phyloP scores from a whole-genome alignment of 2,329 filamentous ascomycete species.

The Neodidymelliopsis sp. region DNA sequence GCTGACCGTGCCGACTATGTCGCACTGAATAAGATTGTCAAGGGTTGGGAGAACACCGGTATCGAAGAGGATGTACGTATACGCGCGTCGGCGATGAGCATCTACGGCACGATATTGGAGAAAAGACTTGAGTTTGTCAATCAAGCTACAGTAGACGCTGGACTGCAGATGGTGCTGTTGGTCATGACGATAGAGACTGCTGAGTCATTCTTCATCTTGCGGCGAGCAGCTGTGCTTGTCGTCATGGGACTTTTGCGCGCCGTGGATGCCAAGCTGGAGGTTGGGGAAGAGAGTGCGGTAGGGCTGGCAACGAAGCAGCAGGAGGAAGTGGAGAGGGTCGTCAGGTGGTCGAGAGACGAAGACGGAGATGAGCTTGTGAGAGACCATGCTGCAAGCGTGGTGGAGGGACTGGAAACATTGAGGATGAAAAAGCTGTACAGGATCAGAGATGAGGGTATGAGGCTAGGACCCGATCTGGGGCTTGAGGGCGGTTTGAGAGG shows the following conservation, averaged over 20 bases:
- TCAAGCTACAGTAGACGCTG: constrained; percentile 48
- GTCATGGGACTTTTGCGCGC: constrained; percentile 68
- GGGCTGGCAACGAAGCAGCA: constrained; percentile 64
- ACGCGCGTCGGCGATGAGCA: constrained; percentile 72
- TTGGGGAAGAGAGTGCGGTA: constrained; percentile 47
- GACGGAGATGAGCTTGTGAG: constrained; percentile 74
- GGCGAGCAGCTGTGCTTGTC: constrained; percentile 70
- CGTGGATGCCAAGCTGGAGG: constrained; percentile 60
- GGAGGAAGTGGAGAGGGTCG: constrained; percentile 67
- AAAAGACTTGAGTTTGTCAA: constrained; percentile 58
- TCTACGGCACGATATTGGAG: constrained; percentile 68
- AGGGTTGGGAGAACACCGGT: constrained; percentile 73
- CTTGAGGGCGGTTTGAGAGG: constrained; percentile 55
- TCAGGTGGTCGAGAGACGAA: constrained; percentile 69
- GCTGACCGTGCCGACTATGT: constrained; percentile 49
- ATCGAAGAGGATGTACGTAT: constrained; percentile 72
- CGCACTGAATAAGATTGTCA: constrained; percentile 66
- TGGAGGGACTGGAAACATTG: constrained; percentile 72
- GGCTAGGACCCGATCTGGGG: constrained; percentile 34
- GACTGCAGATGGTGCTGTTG: constrained; percentile 69
- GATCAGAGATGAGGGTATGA: constrained; percentile 34
- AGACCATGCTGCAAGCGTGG: constrained; percentile 70
- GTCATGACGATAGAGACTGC: constrained; percentile 69
- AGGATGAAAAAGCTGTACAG: constrained; percentile 61
- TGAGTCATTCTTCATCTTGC: constrained; percentile 68